A percentile compares a stretch with the other conserved stretches of the same genome.
Conservation (phyloP, 495 filamentous ascomycete genomes). For the Pyrenula aspistea region DNA sequence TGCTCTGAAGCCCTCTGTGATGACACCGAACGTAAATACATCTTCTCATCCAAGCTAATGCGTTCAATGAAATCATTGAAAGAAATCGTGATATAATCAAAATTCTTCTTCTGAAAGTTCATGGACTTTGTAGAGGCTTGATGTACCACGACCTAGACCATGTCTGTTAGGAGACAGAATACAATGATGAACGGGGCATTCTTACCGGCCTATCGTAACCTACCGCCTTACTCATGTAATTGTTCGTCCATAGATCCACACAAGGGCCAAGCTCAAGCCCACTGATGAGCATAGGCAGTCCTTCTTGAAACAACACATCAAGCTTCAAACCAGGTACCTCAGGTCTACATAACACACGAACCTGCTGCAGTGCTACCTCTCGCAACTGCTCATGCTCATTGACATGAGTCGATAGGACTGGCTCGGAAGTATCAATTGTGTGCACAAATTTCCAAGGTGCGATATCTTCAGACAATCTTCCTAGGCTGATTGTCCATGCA, state of each 20-base stretch:
- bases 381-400: background rate
- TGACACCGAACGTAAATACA: conserved; percentile 71
- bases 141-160: conserved; percentile 54
- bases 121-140: conserved; percentile 49
- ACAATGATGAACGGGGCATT: conserved; percentile 1
- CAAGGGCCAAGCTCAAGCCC: conserved; percentile 56
- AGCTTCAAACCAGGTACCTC: conserved; percentile 39
- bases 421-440: background rate
- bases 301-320: conserved; percentile 37
- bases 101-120: conserved; percentile 78
- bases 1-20: conserved; percentile 50
- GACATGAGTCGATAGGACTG: background rate
- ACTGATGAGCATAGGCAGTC: conserved; percentile 55
- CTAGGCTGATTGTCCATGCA: conserved; percentile 14
- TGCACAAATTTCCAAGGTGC: background rate
- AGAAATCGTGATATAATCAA: conserved; percentile 54
- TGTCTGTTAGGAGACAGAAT: background rate
- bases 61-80: conserved; percentile 47
- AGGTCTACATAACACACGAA: background rate
- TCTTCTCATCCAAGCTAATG: conserved; percentile 37
- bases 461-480: background rate
- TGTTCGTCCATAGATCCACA: conserved; percentile 51
- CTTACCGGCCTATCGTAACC: conserved; percentile 51
- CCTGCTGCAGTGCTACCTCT: background rate
- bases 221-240: conserved; percentile 53